phyloP scores from a whole-genome alignment of 306 rosid species.

The Senna tora region DNA sequence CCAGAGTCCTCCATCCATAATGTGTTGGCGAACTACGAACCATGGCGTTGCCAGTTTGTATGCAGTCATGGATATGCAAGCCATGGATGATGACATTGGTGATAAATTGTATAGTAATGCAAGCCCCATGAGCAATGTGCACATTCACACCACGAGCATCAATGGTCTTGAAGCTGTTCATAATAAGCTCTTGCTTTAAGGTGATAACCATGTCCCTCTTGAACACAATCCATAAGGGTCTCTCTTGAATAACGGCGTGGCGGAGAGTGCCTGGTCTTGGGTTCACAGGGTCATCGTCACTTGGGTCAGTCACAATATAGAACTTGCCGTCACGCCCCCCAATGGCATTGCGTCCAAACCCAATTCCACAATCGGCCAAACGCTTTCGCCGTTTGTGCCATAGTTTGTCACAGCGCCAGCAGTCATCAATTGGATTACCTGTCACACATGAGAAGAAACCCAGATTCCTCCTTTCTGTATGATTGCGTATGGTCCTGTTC shows the following conservation, averaged over 20 bases:
- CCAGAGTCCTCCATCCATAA: slow-evolving; percentile 93
- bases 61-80: slow-evolving; percentile 82
- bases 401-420: slow-evolving; percentile 89
- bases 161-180: slow-evolving; percentile 99
- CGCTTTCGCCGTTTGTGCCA: slow-evolving; percentile 77
- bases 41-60: slow-evolving; percentile 88
- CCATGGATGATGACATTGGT: slow-evolving; percentile 94
- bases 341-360: slow-evolving; percentile 87
- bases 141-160: slow-evolving; percentile 90
- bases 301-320: slow-evolving; percentile 70
- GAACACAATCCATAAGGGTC: slow-evolving; percentile 95
- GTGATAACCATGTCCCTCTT: slow-evolving; percentile 96
- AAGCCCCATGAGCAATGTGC: slow-evolving; percentile 89
- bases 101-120: slow-evolving; percentile 81
- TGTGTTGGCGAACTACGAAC: slow-evolving; percentile 93
- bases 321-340: slow-evolving; percentile 90
- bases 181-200: slow-evolving; percentile 80
- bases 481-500: slow-evolving; percentile 71
- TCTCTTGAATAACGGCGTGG: slow-evolving; percentile 85
- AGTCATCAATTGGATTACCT: slow-evolving; percentile 94
- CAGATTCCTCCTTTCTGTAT: slow-evolving; percentile 74
- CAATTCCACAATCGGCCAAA: slow-evolving; percentile 82
- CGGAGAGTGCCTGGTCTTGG: slow-evolving; percentile 92
- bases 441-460: slow-evolving; percentile 83
- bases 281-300: slow-evolving; percentile 72